Evolutionary conservation across 257 asterid species (phyloP), one percentile per base, ranked within the genome.

Genomic region (Paulownia fortunei): DNA sequence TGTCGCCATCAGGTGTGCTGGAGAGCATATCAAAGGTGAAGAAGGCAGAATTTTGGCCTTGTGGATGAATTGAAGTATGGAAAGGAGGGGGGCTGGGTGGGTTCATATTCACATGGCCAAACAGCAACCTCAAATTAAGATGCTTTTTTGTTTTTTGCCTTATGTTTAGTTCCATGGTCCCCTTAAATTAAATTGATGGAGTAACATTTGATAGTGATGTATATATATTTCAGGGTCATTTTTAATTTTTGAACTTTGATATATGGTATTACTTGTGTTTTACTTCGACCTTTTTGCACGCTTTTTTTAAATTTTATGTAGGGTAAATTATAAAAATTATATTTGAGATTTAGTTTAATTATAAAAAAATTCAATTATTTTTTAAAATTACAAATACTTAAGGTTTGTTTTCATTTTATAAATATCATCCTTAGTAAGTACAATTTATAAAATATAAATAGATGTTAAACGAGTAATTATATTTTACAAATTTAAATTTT

Each of bases 21-120:
- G 95, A 90, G 77, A 89, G 97, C 92, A 66, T 92, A 24, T 89
- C 97, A 8, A 91, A 88, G 87, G 92, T 92, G 76, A 91, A 89
- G 85, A 88, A 83, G 69, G 97, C 97, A n/a, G 94, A 92, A 64
- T 76, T 90, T 79, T 92, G 94, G 96, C 82, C 88, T 9, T 74
- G 77, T 37, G 81, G 59, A 66, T 59, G 52, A 36, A 18, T 19
- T 23, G 0, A 7, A 27, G 2, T 23, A 2, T 44, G 39, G 12
- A 67, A 19, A 2, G 5, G 18, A 4, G 46, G 8, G 5, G 4
- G 36, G 36, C 36, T 30, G 36, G 36, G 36, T 30, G 36, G 36
- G 36, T 30, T 30, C 36, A 30, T 1, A 49, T 3, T 49, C 56
- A 7, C 11, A 0, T n/a, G 26, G 0, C 26, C 61, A n/a, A 18